Base-by-base conservation (phyloP, 805 yeast genomes). In the Lipomyces spencermartinsiae region DNA sequence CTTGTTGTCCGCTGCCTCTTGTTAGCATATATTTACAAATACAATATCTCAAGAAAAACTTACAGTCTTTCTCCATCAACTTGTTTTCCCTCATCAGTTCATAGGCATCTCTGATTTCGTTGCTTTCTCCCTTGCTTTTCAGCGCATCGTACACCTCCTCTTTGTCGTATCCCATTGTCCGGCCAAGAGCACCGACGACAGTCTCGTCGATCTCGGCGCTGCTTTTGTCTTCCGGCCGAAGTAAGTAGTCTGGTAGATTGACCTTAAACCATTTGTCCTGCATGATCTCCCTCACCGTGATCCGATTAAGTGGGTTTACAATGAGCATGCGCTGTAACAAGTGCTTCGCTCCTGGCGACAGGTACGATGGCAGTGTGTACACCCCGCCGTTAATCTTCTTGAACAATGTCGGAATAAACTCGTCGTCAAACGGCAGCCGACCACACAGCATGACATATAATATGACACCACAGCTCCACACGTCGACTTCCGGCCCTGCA, bases 401-500 rank as follows among this genome's bases (percentile, higher is more conserved):
- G 83, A 94, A 93, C 70, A 93, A 83, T 1, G 95, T 96, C 7
- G 98, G 98, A 64, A 93, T 94, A 77, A 92, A 90, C 76, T 93
- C 98, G 79, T 93, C 98, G 79, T 93, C 98, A 78, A 93, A 93
- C 14, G 98, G 98, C 74, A 93, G 84, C 74, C 98, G 84, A 53
- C 98, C 97, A 79, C 97, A 93, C 62, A 94, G 83, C 98, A 93
- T 93, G 63, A 93, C 98, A 74, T 93, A 94, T 64, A 93, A 82
- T 59, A 94, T 93, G 53, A 94, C 98, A 75, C 98, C 98, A 76
- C 97, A 91, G 0, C 97, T 90, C 98, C 98, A 93, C 64, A 93
- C 97, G 78, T 93, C 98, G 59, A 94, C 98, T 79, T 94, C 98
- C 2, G 98, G 98, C 9, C 98, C 98, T 1, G 98, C 98, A 74